A percentile compares a stretch with the other conserved stretches of the same genome.
phyloP scores from a whole-genome alignment of 768 basidiomycete species.

The Boletus vermiculosoides region DNA sequence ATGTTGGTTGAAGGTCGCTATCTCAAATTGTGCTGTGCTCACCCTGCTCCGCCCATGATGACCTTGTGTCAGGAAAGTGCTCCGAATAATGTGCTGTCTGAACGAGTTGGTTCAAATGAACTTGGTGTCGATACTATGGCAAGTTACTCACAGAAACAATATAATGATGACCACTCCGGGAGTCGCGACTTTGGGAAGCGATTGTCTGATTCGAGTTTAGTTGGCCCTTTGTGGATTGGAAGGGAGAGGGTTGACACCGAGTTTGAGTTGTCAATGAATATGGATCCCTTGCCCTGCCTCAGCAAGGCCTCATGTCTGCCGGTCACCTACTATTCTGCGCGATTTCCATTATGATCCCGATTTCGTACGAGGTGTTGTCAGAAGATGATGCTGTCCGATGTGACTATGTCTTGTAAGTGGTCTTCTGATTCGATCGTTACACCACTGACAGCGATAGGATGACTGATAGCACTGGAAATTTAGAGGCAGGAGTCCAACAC shows the following conservation, averaged over 20 bases:
- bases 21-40: conserved; percentile 8
- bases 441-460: neutral
- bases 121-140: neutral
- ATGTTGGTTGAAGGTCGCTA: conserved; percentile 1
- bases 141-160: conserved; percentile 8
- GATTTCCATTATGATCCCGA: conserved; percentile 17
- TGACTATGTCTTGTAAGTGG: too few relatives aligned
- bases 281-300: conserved; percentile 12
- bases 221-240: neutral
- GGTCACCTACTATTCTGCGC: conserved; percentile 4
- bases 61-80: neutral
- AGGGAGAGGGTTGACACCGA: neutral
- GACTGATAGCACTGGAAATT: neutral
- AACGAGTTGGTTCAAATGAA: neutral
- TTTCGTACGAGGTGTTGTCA: neutral
- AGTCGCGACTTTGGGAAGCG: neutral
- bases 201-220: neutral
- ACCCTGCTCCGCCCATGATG: conserved; percentile 16
- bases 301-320: conserved; percentile 18
- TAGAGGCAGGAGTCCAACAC: neutral
- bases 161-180: neutral
- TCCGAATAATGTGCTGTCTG: neutral
- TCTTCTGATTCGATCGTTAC: neutral
- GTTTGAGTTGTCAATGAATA: conserved; percentile 2
- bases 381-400: neutral